Conservation (phyloP, 2,329 filamentous ascomycete genomes). For the Fonsecaea erecta region DNA sequence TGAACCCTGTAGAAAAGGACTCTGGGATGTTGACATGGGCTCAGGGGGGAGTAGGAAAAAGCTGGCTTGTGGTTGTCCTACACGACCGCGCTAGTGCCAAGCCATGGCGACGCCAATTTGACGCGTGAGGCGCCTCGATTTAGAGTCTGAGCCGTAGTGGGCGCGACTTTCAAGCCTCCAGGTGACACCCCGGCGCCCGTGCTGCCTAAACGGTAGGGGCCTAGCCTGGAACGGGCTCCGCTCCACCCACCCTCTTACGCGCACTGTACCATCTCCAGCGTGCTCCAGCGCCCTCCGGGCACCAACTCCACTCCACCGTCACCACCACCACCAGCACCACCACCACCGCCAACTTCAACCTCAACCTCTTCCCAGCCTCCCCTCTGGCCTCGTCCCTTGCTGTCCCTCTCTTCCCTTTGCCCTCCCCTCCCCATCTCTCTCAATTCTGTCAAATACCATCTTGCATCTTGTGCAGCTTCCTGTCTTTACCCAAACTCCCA, state of each 20-base stretch:
- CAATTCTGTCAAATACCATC: slow-evolving; percentile 23
- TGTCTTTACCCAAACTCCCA: slow-evolving; percentile 1
- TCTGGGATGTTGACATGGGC: slow-evolving; percentile 14
- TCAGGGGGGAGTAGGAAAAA: neutral
- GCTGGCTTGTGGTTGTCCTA: slow-evolving; percentile 11
- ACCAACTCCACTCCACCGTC: neutral
- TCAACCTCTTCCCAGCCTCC: slow-evolving; percentile 10
- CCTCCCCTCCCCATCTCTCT: neutral
- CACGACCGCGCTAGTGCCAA: slow-evolving; percentile 13
- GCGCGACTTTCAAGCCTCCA: neutral
- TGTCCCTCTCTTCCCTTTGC: neutral
- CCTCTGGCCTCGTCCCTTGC: neutral
- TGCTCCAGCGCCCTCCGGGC: neutral
- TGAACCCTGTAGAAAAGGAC: slow-evolving; percentile 8
- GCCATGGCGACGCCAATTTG: slow-evolving; percentile 7
- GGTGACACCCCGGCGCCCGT: neutral
- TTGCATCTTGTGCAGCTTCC: neutral
- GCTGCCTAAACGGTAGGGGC: neutral
- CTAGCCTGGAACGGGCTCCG: neutral
- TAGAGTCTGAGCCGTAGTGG: neutral
- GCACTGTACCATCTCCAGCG: neutral
- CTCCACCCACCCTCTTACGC: neutral
- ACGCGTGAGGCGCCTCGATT: slow-evolving; percentile 8
- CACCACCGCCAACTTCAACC: neutral
- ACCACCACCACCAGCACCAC: slow-evolving; percentile 6